A percentile compares a stretch with the other conserved stretches of the same genome.
phyloP scores from a whole-genome alignment of 306 rosid genomes.

The Begonia loranthoides region DNA sequence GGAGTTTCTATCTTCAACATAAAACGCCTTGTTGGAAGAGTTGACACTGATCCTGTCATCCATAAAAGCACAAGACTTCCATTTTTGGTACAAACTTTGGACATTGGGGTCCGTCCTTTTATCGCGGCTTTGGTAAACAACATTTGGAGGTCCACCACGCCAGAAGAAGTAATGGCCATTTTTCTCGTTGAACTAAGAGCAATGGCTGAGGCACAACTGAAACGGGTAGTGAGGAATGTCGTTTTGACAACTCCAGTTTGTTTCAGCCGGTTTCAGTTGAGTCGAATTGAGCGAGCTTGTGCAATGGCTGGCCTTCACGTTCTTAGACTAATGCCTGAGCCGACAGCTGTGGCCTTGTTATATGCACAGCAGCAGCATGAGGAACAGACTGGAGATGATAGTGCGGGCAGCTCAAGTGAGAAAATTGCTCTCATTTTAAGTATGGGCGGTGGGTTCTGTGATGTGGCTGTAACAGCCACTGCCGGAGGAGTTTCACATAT shows the following conservation, averaged over 20 bases:
- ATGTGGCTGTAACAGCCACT: conserved; percentile 64
- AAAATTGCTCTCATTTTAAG: conserved; percentile 72
- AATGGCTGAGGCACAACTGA: conserved; percentile 53
- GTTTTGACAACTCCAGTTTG: conserved; percentile 82
- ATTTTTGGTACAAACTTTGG: conserved; percentile 75
- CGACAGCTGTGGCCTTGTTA: conserved; percentile 82
- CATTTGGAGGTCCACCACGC: conserved; percentile 72
- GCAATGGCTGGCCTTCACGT: conserved; percentile 84
- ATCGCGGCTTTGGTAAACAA: conserved; percentile 67
- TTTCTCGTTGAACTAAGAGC: conserved; percentile 48
- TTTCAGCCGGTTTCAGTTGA: conserved; percentile 68
- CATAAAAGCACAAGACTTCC: conserved; percentile 66
- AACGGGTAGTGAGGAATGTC: conserved; percentile 43
- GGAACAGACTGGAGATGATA: conserved; percentile 33
- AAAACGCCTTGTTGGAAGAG: conserved; percentile 84
- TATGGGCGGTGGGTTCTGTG: conserved; percentile 89
- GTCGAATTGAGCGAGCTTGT: conserved; percentile 72
- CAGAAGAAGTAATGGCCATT: conserved; percentile 71
- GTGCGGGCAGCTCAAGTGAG: conserved; percentile 46
- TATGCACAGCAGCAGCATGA: conserved; percentile 50
- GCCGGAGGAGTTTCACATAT: conserved; percentile 79
- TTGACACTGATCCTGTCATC: conserved; percentile 76
- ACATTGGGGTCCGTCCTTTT: conserved; percentile 69
- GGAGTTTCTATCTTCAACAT: conserved; percentile 77
- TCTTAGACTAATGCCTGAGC: conserved; percentile 76